Base-by-base conservation (phyloP, 805 yeast species). In the Kodamaea neixiangensis region DNA sequence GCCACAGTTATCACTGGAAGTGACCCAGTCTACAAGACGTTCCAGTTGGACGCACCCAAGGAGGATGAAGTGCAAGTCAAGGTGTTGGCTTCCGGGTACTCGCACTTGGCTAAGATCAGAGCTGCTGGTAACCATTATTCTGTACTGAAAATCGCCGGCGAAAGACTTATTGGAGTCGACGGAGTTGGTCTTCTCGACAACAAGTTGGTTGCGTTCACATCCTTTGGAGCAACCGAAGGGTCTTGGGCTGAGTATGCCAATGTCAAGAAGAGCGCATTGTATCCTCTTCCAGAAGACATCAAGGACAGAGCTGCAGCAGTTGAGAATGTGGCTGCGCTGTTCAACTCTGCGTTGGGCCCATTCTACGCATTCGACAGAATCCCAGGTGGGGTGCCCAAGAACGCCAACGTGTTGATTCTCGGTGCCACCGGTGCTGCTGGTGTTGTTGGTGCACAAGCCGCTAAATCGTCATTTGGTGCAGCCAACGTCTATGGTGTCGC, bases 391-490 rank as follows among this genome's bases (percentile, higher is more conserved):
- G 22, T 51, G 20, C 51, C 35, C n/a, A 43, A 45, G 31, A 17
- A 33, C 20, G 37, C 49, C 47, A 49, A 51, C 7, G 48, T 54
- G 5, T 51, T 50, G 21, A 40, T 54, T 14, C 20, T 48, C 11
- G 57, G 57, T 2, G 57, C 45, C 17, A 54, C 57, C 7, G 49
- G 53, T 11, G 22, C 51, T 9, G 46, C 54, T 11, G 57, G 57
- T 14, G 43, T 29, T 10, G 17, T 51, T 39, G 53, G 53, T 6
- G 42, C 48, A 2, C 57, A 54, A 22, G 41, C 42, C 22, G 54
- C 51, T 18, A 48, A 37, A 19, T 38, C 44, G 39, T 31, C 33
- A 3, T 49, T 39, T 19, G 54, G 54, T 3, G 57, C 53, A 1
- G 11, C 20, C 6, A 47, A 41, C 5, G 54, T 51, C 10, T 44